Conservation (phyloP, 345 rosid genomes). For the Citrus australasica region DNA sequence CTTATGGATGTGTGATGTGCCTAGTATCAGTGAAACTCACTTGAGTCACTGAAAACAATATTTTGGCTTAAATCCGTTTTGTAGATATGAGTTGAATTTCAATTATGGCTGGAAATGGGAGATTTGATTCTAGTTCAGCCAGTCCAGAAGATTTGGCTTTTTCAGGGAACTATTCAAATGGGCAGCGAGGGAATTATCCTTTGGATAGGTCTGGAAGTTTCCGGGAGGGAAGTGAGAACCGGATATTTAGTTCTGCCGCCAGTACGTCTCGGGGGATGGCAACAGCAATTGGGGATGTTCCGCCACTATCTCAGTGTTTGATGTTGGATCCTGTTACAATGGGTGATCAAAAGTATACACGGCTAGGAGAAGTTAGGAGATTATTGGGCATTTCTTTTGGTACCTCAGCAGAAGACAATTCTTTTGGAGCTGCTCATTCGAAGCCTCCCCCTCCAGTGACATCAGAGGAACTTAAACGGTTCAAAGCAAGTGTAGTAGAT, state of each 20-base stretch:
- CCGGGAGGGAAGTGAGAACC: slow-evolving; percentile 36
- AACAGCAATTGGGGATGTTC: slow-evolving; percentile 23
- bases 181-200: slow-evolving; percentile 37
- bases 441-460: slow-evolving; percentile 40
- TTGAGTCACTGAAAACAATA: slow-evolving; percentile 9
- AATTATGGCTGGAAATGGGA: slow-evolving; percentile 44
- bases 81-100: slow-evolving; percentile 11
- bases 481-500: slow-evolving; percentile 33
- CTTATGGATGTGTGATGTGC: slow-evolving; percentile 2
- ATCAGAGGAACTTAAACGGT: slow-evolving; percentile 48
- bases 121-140: slow-evolving; percentile 40
- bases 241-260: slow-evolving; percentile 33
- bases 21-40: background rate
- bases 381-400: slow-evolving; percentile 42
- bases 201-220: slow-evolving; percentile 57
- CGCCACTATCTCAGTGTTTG: slow-evolving; percentile 27
- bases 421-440: slow-evolving; percentile 40
- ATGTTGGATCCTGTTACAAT: slow-evolving; percentile 44
- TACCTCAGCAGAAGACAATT: slow-evolving; percentile 33
- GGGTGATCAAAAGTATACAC: slow-evolving; percentile 35
- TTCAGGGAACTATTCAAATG: slow-evolving; percentile 39
- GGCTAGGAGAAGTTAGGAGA: slow-evolving; percentile 42
- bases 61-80: background rate
- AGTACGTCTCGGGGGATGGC: slow-evolving; percentile 31
- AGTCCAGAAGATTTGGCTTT: slow-evolving; percentile 40